phyloP scores from a whole-genome alignment of 345 rosid species.

The Passiflora organensis region DNA sequence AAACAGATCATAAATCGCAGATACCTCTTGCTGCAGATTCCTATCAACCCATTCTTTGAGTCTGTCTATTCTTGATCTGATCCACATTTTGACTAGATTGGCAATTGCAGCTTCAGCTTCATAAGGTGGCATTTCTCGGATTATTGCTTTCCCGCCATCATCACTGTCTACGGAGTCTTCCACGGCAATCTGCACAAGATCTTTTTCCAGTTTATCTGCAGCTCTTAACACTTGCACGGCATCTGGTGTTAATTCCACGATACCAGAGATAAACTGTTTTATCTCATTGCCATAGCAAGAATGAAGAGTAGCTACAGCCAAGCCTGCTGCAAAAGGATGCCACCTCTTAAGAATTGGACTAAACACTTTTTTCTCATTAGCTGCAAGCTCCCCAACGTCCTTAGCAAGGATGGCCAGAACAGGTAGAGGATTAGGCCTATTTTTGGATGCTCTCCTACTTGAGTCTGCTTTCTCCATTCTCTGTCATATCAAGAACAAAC shows the following conservation, averaged over 20 bases:
- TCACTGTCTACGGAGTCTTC: conserved; percentile 98
- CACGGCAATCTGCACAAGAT: conserved; percentile 97
- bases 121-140: conserved; percentile 96
- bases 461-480: conserved; percentile 98
- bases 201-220: conserved; percentile 92
- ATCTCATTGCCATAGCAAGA: conserved; percentile 91
- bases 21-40: conserved; percentile 90
- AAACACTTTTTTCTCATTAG: conserved; percentile 67
- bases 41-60: conserved; percentile 87
- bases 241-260: conserved; percentile 80
- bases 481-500: conserved; percentile 32
- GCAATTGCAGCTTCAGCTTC: conserved; percentile 94
- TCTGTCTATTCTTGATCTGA: conserved; percentile 70
- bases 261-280: conserved; percentile 74
- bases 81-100: conserved; percentile 84
- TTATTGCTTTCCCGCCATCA: conserved; percentile 96
- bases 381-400: conserved; percentile 88
- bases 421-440: conserved; percentile 76
- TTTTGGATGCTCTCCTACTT: conserved; percentile 85
- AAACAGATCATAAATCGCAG: neutral
- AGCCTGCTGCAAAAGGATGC: conserved; percentile 98
- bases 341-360: conserved; percentile 93
- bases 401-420: conserved; percentile 90
- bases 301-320: conserved; percentile 97
- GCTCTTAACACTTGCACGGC: conserved; percentile 86